Percentiles rank a stretch among this genome's conserved stretches.
Evolutionary conservation across 768 basidiomycete genomes (phyloP).

Genomic region (Phaeotremella skinneri): DNA sequence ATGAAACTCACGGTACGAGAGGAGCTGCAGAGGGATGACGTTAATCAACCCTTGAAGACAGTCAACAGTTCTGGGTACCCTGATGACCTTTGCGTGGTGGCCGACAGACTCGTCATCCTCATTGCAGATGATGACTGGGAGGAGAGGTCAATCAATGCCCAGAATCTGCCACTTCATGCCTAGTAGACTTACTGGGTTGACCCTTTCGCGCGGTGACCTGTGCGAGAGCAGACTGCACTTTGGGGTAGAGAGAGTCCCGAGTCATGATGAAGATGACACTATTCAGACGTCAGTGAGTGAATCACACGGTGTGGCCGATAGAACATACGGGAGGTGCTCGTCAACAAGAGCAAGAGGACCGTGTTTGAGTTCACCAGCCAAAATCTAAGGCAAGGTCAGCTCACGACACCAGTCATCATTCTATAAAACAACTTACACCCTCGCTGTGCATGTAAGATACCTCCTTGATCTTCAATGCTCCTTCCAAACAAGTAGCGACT

Average conservation of each 20-base stretch:
- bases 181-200: constrained; percentile 54
- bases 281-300: constrained; percentile 6
- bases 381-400: constrained; percentile 61
- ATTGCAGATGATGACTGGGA: constrained; percentile 84
- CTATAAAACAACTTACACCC: constrained; percentile 47
- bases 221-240: constrained; percentile 91
- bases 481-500: constrained; percentile 95
- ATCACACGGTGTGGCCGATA: background rate
- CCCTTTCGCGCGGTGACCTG: constrained; percentile 98
- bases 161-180: background rate
- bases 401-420: background rate
- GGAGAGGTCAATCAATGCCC: constrained; percentile 4
- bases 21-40: constrained; percentile 90
- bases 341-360: constrained; percentile 96
- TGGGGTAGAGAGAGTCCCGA: constrained; percentile 94
- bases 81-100: constrained; percentile 74
- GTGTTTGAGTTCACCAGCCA: constrained; percentile 98
- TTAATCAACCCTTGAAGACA: constrained; percentile 93
- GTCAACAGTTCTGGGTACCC: constrained; percentile 91
- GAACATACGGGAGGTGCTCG: constrained; percentile 78
- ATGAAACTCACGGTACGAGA: constrained; percentile 67
- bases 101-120: constrained; percentile 77
- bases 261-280: constrained; percentile 97
- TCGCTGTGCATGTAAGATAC: constrained; percentile 72
- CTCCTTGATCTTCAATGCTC: constrained; percentile 99